A percentile compares a stretch with the other conserved stretches of the same genome.
Evolutionary conservation across 306 rosid genomes (phyloP).

Genomic region (Cucumis melo): DNA sequence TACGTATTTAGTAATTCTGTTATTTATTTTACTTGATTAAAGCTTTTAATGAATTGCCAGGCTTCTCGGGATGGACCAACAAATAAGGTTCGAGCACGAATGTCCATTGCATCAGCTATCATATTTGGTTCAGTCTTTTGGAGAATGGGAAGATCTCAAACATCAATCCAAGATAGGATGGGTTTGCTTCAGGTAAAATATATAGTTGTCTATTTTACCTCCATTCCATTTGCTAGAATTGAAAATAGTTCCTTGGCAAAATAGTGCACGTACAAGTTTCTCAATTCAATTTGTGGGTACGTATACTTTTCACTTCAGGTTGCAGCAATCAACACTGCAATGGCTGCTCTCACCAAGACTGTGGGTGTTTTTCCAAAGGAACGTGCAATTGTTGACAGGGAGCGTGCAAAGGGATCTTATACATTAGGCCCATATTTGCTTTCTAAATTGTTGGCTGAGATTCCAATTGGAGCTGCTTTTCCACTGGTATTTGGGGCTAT

Average conservation of each 20-base stretch:
- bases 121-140: slow-evolving; percentile 93
- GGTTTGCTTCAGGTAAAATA: slow-evolving; percentile 90
- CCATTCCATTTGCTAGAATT: not conserved
- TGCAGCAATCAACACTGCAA: slow-evolving; percentile 93
- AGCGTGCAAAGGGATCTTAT: slow-evolving; percentile 77
- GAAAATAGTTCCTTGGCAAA: not conserved
- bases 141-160: slow-evolving; percentile 94
- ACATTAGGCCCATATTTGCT: slow-evolving; percentile 81
- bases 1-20: slow-evolving; percentile 9
- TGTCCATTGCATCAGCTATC: slow-evolving; percentile 81
- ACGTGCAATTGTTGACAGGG: slow-evolving; percentile 82
- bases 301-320: slow-evolving; percentile 40
- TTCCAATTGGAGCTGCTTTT: slow-evolving; percentile 87
- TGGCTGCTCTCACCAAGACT: slow-evolving; percentile 98
- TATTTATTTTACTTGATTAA: slow-evolving; percentile 19
- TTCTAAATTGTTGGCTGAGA: slow-evolving; percentile 83
- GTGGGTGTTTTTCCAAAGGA: slow-evolving; percentile 83
- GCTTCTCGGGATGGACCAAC: slow-evolving; percentile 91
- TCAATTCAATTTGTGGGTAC: not conserved
- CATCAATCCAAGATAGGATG: slow-evolving; percentile 96
- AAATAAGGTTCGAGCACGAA: slow-evolving; percentile 82
- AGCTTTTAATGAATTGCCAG: slow-evolving; percentile 23
- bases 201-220: slow-evolving; percentile 4
- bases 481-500: slow-evolving; percentile 81
- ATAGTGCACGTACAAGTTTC: not conserved